Evolutionary conservation across 768 basidiomycete genomes (phyloP).

Genomic region (Gymnopilus dilepis): DNA sequence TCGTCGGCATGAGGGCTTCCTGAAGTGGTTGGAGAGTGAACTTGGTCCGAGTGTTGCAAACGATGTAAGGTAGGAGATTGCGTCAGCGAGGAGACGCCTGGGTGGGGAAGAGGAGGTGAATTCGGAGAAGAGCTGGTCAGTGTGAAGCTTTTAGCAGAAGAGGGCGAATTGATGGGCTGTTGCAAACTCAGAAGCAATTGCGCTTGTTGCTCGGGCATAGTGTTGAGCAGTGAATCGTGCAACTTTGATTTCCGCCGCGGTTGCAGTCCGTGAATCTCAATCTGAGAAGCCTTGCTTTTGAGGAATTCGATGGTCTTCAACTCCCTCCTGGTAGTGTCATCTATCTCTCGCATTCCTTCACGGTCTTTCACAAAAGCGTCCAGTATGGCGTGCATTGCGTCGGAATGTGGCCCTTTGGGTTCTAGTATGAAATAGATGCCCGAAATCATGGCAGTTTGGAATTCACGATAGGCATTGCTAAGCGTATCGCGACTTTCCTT

Average conservation of each 20-base stretch:
- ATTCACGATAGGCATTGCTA: slow-evolving; percentile 84
- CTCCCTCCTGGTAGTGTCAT: slow-evolving; percentile 83
- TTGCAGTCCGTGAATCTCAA: slow-evolving; percentile 41
- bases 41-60: slow-evolving; percentile 61
- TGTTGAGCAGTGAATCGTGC: slow-evolving; percentile 31
- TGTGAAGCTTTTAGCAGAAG: slow-evolving; percentile 37
- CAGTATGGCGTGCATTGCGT: slow-evolving; percentile 77
- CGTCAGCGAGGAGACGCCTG: slow-evolving; percentile 32
- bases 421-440: slow-evolving; percentile 86
- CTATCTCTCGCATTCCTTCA: slow-evolving; percentile 67
- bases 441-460: slow-evolving; percentile 89
- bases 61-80: slow-evolving; percentile 66
- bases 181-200: slow-evolving; percentile 57
- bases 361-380: slow-evolving; percentile 80
- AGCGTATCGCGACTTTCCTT: slow-evolving; percentile 72
- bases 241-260: slow-evolving; percentile 30
- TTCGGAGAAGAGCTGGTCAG: slow-evolving; percentile 32
- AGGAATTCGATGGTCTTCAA: slow-evolving; percentile 86
- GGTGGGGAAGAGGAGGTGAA: slow-evolving; percentile 36
- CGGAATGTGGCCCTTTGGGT: slow-evolving; percentile 71
- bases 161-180: slow-evolving; percentile 40
- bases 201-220: slow-evolving; percentile 49
- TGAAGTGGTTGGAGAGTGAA: slow-evolving; percentile 63
- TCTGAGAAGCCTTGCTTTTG: slow-evolving; percentile 68
- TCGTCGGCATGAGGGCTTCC: slow-evolving; percentile 79